A percentile compares a stretch with the other conserved stretches of the same genome.
phyloP scores from a whole-genome alignment of 1,284 basidiomycete genomes.

The Sporisorium exsertum region DNA sequence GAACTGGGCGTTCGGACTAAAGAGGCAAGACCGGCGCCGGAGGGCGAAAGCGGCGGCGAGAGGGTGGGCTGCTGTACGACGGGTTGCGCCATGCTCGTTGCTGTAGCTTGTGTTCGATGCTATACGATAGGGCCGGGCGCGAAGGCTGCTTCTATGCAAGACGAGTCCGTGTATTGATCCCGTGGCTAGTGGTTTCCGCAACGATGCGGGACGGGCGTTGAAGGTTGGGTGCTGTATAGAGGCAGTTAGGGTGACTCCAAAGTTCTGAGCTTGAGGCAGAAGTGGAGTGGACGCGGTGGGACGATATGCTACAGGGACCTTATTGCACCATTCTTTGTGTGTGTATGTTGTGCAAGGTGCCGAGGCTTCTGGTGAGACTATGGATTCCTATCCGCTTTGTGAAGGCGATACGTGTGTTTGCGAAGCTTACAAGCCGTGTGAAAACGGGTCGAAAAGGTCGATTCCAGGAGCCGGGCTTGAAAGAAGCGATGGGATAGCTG shows the following conservation, averaged over 20 bases:
- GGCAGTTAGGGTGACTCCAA: conserved; percentile 1
- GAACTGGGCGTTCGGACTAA: conserved; percentile 15
- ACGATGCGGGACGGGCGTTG: not conserved
- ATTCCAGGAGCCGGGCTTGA: not conserved
- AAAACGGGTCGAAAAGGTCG: not conserved
- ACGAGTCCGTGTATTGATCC: not conserved
- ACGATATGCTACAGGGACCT: conserved; percentile 6
- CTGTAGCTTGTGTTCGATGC: not conserved
- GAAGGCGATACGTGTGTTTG: not conserved
- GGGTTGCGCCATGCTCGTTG: conserved; percentile 35
- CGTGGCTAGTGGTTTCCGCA: not conserved
- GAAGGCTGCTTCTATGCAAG: not conserved
- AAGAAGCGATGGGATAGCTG: not conserved
- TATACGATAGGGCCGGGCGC: not conserved
- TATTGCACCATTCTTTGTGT: conserved; percentile 8
- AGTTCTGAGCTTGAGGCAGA: conserved; percentile 8
- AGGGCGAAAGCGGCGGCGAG: conserved; percentile 43
- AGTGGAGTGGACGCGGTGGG: not conserved
- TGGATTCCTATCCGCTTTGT: not conserved
- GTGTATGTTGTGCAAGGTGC: not conserved
- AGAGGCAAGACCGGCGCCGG: conserved; percentile 6
- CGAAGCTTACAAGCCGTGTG: not conserved
- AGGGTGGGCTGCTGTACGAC: conserved; percentile 35
- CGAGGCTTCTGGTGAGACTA: not conserved
- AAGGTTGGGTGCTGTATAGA: not conserved